Percentiles rank a stretch among this genome's conserved stretches.
Evolutionary conservation across 306 rosid species (phyloP).

Genomic region (Medicago lupulina): DNA sequence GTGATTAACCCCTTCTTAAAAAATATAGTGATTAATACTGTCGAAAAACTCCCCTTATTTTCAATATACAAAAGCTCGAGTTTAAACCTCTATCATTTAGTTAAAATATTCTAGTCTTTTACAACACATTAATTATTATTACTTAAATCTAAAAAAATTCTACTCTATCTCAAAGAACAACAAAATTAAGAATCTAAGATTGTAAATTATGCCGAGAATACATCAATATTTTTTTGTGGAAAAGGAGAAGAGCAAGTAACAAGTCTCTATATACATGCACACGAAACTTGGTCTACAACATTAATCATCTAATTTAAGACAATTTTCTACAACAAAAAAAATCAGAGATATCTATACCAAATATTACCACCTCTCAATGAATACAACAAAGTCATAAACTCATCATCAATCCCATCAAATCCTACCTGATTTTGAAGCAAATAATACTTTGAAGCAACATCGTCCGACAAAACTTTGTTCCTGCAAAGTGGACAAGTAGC

Average conservation of each 20-base stretch:
- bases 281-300: not conserved
- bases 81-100: too few relatives aligned
- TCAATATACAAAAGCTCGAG: too few relatives aligned
- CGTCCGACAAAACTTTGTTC: slow-evolving; percentile 73
- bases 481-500: slow-evolving; percentile 96
- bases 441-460: slow-evolving; percentile 60
- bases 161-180: not conserved
- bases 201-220: not conserved
- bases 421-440: slow-evolving; percentile 67
- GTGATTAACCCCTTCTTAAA: too few relatives aligned
- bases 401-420: slow-evolving; percentile 61
- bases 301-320: not conserved
- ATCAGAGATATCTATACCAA: slow-evolving; percentile 58
- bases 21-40: too few relatives aligned
- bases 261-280: slow-evolving; percentile 32
- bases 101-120: too few relatives aligned
- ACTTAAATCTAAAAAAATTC: not conserved
- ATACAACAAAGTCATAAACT: slow-evolving; percentile 61
- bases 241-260: not conserved
- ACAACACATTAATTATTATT: too few relatives aligned
- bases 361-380: slow-evolving; percentile 60
- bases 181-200: not conserved
- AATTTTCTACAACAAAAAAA: not conserved
- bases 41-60: too few relatives aligned
- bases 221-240: slow-evolving; percentile 1